Conservation (phyloP, 345 rosid species). For the Salix brachista region DNA sequence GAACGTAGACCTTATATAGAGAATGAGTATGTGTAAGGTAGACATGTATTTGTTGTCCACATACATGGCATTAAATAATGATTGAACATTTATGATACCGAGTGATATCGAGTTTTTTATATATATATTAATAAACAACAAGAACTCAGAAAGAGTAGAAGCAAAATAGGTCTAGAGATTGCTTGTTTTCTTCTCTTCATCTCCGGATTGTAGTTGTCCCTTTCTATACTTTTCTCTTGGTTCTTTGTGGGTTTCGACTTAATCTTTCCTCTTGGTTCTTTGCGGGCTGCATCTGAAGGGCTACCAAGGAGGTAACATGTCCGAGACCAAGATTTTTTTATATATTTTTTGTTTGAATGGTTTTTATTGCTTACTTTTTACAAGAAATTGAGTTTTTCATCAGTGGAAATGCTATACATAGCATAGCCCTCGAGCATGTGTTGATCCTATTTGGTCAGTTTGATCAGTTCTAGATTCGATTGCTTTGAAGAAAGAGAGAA, state of each 20-base stretch:
- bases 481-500: not conserved
- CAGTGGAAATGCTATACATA: not conserved
- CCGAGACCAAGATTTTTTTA: not conserved
- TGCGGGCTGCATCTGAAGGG: not conserved
- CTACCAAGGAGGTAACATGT: not conserved
- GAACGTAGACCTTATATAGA: not conserved
- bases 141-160: slow-evolving; percentile 14
- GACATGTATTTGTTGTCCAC: slow-evolving; percentile 31
- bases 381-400: not conserved
- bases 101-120: not conserved
- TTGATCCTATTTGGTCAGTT: not conserved
- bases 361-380: not conserved
- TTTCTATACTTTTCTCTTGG: slow-evolving; percentile 31
- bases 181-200: slow-evolving; percentile 41
- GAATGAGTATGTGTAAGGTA: slow-evolving; percentile 11
- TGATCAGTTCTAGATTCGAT: not conserved
- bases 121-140: slow-evolving; percentile 9
- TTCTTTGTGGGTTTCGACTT: slow-evolving; percentile 30
- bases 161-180: slow-evolving; percentile 27
- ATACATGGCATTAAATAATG: slow-evolving; percentile 26
- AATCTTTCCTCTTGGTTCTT: slow-evolving; percentile 20
- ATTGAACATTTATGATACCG: slow-evolving; percentile 5
- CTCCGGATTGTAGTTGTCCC: slow-evolving; percentile 55
- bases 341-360: not conserved
- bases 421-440: not conserved